Conservation (phyloP, 176 grass and related monocot species). For the Puya raimondii region DNA sequence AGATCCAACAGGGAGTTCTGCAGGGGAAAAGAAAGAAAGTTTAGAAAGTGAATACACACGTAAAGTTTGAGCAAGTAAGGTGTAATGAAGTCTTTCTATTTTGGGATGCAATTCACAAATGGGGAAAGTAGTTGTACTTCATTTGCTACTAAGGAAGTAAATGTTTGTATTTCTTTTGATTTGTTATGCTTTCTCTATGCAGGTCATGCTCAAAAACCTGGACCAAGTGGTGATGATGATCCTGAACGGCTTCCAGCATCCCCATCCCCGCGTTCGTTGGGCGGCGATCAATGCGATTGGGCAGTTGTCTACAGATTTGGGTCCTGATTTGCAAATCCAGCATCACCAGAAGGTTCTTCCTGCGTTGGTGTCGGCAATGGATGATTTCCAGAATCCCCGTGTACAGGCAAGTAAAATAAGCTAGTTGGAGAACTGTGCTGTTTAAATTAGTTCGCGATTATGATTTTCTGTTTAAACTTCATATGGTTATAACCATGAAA, state of each 20-base stretch:
- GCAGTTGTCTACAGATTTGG: conserved; percentile 92
- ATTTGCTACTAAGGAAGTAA: background rate
- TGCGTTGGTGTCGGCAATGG: conserved; percentile 85
- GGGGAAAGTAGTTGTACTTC: too few relatives aligned
- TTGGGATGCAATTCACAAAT: too few relatives aligned
- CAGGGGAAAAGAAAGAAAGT: background rate
- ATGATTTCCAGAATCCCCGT: conserved; percentile 94
- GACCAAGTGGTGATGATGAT: conserved; percentile 94
- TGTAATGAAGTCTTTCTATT: too few relatives aligned
- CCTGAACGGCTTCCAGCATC: conserved; percentile 71
- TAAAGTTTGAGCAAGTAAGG: too few relatives aligned
- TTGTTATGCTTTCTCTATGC: conserved; percentile 15
- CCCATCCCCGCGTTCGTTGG: conserved; percentile 88
- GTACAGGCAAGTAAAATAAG: conserved; percentile 48
- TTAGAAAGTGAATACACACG: background rate
- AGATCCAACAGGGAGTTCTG: too few relatives aligned
- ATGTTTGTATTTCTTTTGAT: background rate
- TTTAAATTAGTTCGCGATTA: background rate
- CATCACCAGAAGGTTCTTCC: conserved; percentile 85
- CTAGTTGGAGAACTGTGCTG: background rate
- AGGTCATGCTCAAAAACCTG: conserved; percentile 97
- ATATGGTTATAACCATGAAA: background rate
- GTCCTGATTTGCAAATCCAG: conserved; percentile 88
- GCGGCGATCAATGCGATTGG: conserved; percentile 95
- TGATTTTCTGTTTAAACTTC: background rate